A percentile compares a stretch with the other conserved stretches of the same genome.
Evolutionary conservation across 169 alveolate species (phyloP).

Genomic region (Eimeria tenella): DNA sequence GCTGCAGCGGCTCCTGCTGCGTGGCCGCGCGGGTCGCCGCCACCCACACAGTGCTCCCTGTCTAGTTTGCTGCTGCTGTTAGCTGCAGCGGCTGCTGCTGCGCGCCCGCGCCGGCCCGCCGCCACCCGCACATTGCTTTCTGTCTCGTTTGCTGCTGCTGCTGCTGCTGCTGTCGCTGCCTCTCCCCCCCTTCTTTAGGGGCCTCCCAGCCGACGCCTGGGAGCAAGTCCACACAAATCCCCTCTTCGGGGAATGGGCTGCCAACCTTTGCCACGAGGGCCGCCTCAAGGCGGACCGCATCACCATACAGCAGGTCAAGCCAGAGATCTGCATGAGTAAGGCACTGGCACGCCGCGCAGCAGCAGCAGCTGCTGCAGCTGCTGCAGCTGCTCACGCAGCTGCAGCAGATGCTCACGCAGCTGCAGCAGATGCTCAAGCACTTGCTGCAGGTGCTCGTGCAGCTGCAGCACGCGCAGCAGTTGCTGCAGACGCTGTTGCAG

Average conservation of each 20-base stretch:
- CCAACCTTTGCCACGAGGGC: conserved; percentile 59
- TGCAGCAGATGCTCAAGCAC: not conserved
- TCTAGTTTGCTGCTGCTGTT: not conserved
- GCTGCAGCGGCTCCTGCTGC: not conserved
- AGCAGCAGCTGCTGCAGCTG: not conserved
- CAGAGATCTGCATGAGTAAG: conserved; percentile 59
- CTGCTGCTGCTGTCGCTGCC: not conserved
- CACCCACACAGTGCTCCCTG: not conserved
- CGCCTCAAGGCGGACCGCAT: conserved; percentile 6
- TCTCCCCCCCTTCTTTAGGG: not conserved
- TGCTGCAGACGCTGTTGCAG: too few species aligned
- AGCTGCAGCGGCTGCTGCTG: not conserved
- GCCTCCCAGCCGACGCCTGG: conserved; percentile 67
- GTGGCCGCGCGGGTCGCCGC: not conserved
- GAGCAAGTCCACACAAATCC: conserved; percentile 52
- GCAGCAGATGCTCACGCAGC: not conserved
- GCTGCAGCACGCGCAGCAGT: too few species aligned
- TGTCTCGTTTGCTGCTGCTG: not conserved
- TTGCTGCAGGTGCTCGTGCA: not conserved
- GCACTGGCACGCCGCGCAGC: not conserved
- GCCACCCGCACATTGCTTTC: not conserved
- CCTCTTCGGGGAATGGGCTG: conserved; percentile 53
- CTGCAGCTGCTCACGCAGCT: not conserved
- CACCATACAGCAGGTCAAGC: conserved; percentile 59
- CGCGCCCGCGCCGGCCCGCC: not conserved